A percentile compares a stretch with the other conserved stretches of the same genome.
Conservation (phyloP, 148 eudicot species). For the Camellia granthamiana region DNA sequence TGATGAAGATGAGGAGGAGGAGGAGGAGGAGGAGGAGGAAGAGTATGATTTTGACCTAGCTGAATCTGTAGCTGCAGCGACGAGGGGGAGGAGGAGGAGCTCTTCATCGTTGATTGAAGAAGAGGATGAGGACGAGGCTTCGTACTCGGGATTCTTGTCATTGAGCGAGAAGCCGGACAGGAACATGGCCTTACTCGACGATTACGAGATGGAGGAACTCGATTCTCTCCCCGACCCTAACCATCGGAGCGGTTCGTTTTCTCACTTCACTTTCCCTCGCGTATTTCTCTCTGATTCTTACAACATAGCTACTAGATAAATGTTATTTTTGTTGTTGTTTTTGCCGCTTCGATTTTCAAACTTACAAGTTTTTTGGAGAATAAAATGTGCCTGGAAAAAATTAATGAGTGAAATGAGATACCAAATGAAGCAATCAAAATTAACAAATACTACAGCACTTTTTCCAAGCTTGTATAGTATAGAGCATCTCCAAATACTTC, state of each 20-base stretch:
- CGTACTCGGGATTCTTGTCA: slow-evolving; percentile 47
- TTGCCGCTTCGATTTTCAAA: too few relatives aligned
- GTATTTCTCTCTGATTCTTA: not conserved
- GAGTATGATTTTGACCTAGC: slow-evolving; percentile 2
- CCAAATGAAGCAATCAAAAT: not conserved
- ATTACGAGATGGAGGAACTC: slow-evolving; percentile 87
- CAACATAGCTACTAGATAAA: too few relatives aligned
- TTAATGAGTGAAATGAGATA: not conserved
- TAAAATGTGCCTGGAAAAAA: too few relatives aligned
- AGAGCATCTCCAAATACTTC: too few relatives aligned
- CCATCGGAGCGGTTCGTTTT: slow-evolving; percentile 68
- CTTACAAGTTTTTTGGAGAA: too few relatives aligned
- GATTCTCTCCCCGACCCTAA: slow-evolving; percentile 51
- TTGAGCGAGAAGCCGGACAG: slow-evolving; percentile 79
- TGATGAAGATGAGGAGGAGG: not conserved
- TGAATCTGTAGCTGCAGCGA: slow-evolving; percentile 25
- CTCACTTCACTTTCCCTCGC: not conserved
- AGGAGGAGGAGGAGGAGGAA: not conserved
- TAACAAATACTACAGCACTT: not conserved
- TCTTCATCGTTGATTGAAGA: slow-evolving; percentile 25
- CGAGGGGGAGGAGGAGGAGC: slow-evolving; percentile 21
- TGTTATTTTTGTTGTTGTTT: too few relatives aligned
- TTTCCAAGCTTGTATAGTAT: not conserved
- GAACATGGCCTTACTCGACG: slow-evolving; percentile 69
- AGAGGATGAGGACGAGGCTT: slow-evolving; percentile 24